Base-by-base conservation (phyloP, 306 rosid genomes). In the Urtica urens region DNA sequence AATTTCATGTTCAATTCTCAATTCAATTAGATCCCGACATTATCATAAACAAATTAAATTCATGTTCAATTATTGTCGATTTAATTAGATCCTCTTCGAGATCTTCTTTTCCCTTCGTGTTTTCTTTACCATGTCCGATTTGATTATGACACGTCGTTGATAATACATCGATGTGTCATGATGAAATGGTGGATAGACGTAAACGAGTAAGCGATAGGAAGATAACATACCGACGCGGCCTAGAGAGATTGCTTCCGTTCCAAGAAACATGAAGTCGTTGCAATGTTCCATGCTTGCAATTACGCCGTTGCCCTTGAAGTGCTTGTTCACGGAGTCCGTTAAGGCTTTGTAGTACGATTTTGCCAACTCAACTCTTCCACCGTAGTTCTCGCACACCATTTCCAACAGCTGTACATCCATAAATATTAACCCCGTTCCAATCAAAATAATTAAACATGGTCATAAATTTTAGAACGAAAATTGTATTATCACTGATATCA, bases 221-320 rank as follows among this genome's bases (percentile, higher is more conserved):
- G 23, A 0, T 30, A 2, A 58, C 78, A 1, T 78, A 87, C 96
- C 97, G 5, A 90, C 97, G 59, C 97, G 97, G 54, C 94, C 97
- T 9, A 90, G 95, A 35, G 80, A 54, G 15, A 90, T 81, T 49
- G 95, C 83, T 60, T 90, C 82, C 1, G 97, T 90, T 60, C 97
- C 97, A 0, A 90, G 93, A 53, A 84, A 64, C 97, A 90, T 90
- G 68, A 84, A 90, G 59, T 90, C 97, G 31, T 90, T 90, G 64
- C 97, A 81, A 35, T 90, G 97, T 60, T 90, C 97, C 97, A 90
- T 90, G 64, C 97, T 90, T 1, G 97, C 97, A 49, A 90, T 90
- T 3, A 84, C 97, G 6, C 97, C 97, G 7, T 84, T 84, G 31
- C 97, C 97, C 18, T 77, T 68, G 71, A 90, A 90, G 49, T 90